Conservation (phyloP, 768 basidiomycete genomes). For the Pleurotus pulmonarius region DNA sequence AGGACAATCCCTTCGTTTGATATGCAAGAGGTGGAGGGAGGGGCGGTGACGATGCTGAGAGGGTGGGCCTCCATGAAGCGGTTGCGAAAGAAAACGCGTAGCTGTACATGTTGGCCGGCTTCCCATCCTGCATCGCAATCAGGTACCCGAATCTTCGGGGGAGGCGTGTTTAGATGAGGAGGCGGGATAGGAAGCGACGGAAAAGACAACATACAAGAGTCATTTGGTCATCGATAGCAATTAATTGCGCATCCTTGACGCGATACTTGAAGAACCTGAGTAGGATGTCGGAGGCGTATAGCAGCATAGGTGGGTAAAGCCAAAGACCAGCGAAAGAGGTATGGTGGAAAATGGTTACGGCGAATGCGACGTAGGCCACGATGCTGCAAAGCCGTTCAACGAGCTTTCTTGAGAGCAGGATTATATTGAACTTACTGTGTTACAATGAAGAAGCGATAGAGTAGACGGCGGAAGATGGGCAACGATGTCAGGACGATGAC, state of each 20-base stretch:
- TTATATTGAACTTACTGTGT: constrained; percentile 63
- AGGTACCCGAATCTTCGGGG: constrained; percentile 52
- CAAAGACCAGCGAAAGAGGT: constrained; percentile 77
- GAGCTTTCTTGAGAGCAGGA: background rate
- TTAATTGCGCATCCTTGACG: constrained; percentile 72
- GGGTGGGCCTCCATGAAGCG: constrained; percentile 81
- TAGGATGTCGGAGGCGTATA: constrained; percentile 75
- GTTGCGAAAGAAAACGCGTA: constrained; percentile 57
- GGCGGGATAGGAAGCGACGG: constrained; percentile 30
- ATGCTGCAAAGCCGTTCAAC: constrained; percentile 31
- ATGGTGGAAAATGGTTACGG: constrained; percentile 79
- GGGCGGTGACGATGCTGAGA: constrained; percentile 70
- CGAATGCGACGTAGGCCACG: constrained; percentile 52
- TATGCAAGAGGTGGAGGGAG: constrained; percentile 42
- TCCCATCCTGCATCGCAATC: constrained; percentile 64
- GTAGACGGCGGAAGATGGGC: constrained; percentile 53
- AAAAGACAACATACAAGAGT: constrained; percentile 53
- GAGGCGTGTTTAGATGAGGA: constrained; percentile 21
- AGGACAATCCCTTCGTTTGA: constrained; percentile 49
- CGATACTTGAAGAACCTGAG: constrained; percentile 67
- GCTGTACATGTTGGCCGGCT: constrained; percentile 73
- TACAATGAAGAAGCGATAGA: constrained; percentile 67
- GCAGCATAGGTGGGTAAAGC: constrained; percentile 77
- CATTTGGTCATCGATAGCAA: constrained; percentile 60
- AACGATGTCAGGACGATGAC: constrained; percentile 66